Percentiles rank a stretch among this genome's conserved stretches.
phyloP scores from a whole-genome alignment of 306 rosid species.

The Mimosa bimucronata region DNA sequence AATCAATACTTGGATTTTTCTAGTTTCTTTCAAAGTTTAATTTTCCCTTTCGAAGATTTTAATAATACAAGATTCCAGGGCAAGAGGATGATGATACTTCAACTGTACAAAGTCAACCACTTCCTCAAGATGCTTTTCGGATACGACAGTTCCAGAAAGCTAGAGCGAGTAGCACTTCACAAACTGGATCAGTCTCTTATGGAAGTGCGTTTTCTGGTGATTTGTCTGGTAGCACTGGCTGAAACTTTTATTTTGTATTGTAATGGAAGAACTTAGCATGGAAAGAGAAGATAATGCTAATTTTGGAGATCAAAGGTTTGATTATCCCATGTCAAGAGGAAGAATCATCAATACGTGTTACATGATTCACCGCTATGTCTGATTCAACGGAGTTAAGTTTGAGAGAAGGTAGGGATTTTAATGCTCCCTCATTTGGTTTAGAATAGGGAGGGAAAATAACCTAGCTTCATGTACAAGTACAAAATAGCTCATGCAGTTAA shows the following conservation, averaged over 20 bases:
- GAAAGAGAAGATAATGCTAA: background rate
- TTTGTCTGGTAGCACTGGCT: conserved; percentile 88
- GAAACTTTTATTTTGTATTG: conserved; percentile 10
- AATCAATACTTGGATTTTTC: conserved; percentile 15
- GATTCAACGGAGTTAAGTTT: background rate
- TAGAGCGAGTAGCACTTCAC: conserved; percentile 66
- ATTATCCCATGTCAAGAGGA: background rate
- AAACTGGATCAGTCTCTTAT: conserved; percentile 88
- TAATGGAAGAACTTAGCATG: too few relatives aligned
- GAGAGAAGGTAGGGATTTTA: background rate
- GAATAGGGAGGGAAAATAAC: background rate
- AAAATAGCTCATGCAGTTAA: too few relatives aligned
- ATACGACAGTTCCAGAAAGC: conserved; percentile 89
- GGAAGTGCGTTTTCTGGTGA: conserved; percentile 97
- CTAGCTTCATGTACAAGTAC: too few relatives aligned
- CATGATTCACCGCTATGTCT: background rate
- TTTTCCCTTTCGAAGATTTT: conserved; percentile 2
- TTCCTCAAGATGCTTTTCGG: conserved; percentile 85
- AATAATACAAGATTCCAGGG: conserved; percentile 43
- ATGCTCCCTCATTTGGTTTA: background rate
- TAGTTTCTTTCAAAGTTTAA: conserved; percentile 9
- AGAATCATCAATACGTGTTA: background rate
- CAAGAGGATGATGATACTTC: conserved; percentile 81
- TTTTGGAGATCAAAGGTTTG: background rate
- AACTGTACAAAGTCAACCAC: conserved; percentile 85